Percentiles rank a stretch among this genome's conserved stretches.
Evolutionary conservation across 495 filamentous ascomycete species (phyloP).

Genomic region (Daldinia bambusicola): DNA sequence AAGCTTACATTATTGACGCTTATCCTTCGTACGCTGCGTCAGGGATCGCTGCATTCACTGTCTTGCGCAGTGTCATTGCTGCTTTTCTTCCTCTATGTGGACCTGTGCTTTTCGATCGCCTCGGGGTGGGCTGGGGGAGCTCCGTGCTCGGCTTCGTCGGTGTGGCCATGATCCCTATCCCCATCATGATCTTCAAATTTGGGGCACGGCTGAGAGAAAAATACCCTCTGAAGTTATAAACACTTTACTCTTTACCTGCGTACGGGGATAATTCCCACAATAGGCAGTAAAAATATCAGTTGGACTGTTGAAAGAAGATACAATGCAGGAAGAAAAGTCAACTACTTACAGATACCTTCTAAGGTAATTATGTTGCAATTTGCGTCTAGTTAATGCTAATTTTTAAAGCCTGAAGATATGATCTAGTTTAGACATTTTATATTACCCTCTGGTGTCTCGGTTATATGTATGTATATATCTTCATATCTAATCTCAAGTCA

Average conservation of each 20-base stretch:
- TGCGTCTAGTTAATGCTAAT: background rate
- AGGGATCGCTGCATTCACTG: conserved; percentile 62
- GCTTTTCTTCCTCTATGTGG: conserved; percentile 66
- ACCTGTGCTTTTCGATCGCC: conserved; percentile 56
- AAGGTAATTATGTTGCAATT: background rate
- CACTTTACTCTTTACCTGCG: background rate
- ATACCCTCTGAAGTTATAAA: conserved; percentile 41
- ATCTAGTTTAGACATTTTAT: background rate
- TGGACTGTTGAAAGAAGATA: background rate
- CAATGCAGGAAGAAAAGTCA: background rate
- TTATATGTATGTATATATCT: conserved; percentile 4
- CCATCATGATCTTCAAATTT: conserved; percentile 47
- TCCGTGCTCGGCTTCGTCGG: conserved; percentile 62
- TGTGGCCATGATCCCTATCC: conserved; percentile 57
- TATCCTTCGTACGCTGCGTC: conserved; percentile 67
- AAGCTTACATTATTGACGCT: conserved; percentile 68
- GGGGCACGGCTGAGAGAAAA: conserved; percentile 43
- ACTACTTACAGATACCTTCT: too few species aligned
- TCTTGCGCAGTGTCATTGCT: conserved; percentile 61
- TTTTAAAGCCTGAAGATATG: background rate
- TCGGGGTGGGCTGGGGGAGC: conserved; percentile 68
- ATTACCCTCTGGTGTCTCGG: background rate
- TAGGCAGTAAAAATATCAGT: background rate
- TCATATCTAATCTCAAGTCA: background rate
- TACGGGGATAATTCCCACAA: background rate